Evolutionary conservation across 2,329 filamentous ascomycete genomes (phyloP).

Genomic region (Verticillium isaacii): DNA sequence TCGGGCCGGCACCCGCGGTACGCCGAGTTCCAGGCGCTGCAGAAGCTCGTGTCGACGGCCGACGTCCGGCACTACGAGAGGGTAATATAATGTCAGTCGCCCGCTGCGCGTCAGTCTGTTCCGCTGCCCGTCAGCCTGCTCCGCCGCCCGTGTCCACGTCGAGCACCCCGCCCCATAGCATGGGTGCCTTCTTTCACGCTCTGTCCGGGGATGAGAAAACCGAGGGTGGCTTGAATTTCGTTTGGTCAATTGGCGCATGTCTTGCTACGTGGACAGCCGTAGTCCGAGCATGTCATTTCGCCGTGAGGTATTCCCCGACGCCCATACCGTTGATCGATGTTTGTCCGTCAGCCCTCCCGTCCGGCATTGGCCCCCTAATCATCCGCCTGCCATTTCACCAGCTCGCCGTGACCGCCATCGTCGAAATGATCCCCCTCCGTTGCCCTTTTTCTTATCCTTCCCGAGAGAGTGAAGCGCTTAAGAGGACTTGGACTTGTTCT

Average conservation of each 20-base stretch:
- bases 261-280: background rate
- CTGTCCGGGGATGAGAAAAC: background rate
- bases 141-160: too few species aligned
- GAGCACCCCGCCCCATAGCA: too few species aligned
- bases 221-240: background rate
- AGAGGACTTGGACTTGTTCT: constrained; percentile 44
- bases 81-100: constrained; percentile 15
- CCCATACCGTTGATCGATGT: constrained; percentile 1
- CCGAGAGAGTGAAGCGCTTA: constrained; percentile 17
- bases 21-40: constrained; percentile 17
- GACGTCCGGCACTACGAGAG: constrained; percentile 26
- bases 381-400: background rate
- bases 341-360: background rate
- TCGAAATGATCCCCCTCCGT: constrained; percentile 5
- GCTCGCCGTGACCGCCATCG: background rate
- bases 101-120: too few species aligned
- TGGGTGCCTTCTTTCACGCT: background rate
- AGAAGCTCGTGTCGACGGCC: constrained; percentile 13
- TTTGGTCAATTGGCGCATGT: background rate
- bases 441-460: constrained; percentile 8
- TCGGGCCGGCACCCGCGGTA: background rate
- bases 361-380: background rate
- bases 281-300: background rate
- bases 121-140: too few species aligned
- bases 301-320: constrained; percentile 1